Percentiles rank a stretch among this genome's conserved stretches.
Evolutionary conservation across 2,329 filamentous ascomycete genomes (phyloP).

Genomic region (Chlorencoelia australis): DNA sequence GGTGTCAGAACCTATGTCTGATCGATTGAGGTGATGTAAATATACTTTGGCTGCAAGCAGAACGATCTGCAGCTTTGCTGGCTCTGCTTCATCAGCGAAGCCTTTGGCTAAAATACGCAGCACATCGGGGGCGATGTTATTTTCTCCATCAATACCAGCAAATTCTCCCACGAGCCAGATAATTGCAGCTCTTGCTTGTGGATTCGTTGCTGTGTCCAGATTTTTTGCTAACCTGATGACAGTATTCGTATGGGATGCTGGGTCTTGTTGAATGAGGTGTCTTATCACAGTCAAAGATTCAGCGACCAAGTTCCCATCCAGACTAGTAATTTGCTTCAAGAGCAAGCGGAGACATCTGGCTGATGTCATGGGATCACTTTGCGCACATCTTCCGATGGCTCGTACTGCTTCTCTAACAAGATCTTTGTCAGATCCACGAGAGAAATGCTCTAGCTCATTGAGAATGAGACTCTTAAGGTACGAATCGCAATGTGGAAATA

Average conservation of each 20-base stretch:
- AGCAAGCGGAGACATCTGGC: conserved; percentile 74
- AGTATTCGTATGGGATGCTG: conserved; percentile 68
- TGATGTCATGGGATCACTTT: conserved; percentile 60
- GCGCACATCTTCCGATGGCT: conserved; percentile 88
- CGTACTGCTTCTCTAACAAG: conserved; percentile 83
- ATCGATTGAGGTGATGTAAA: conserved; percentile 70
- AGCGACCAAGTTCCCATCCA: conserved; percentile 79
- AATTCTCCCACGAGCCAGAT: conserved; percentile 98
- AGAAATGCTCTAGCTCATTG: conserved; percentile 90
- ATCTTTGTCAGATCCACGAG: conserved; percentile 60
- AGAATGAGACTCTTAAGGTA: conserved; percentile 79
- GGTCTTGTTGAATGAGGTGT: conserved; percentile 88
- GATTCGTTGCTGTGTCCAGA: conserved; percentile 76
- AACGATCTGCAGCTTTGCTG: conserved; percentile 83
- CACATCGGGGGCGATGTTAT: conserved; percentile 90
- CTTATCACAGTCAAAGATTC: conserved; percentile 92
- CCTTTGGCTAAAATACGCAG: conserved; percentile 77
- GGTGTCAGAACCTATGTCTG: conserved; percentile 34
- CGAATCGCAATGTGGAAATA: conserved; percentile 72
- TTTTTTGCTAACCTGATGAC: conserved; percentile 86
- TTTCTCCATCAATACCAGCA: conserved; percentile 64
- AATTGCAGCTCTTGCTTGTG: conserved; percentile 84
- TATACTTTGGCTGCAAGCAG: conserved; percentile 95
- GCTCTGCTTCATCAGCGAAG: conserved; percentile 74
- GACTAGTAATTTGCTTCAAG: conserved; percentile 75